These are phyloP conservation scores for Gynostemma pentaphyllum DNA, from an alignment of 306 rosid genomes.

Conservation along the genomic window DNA sequence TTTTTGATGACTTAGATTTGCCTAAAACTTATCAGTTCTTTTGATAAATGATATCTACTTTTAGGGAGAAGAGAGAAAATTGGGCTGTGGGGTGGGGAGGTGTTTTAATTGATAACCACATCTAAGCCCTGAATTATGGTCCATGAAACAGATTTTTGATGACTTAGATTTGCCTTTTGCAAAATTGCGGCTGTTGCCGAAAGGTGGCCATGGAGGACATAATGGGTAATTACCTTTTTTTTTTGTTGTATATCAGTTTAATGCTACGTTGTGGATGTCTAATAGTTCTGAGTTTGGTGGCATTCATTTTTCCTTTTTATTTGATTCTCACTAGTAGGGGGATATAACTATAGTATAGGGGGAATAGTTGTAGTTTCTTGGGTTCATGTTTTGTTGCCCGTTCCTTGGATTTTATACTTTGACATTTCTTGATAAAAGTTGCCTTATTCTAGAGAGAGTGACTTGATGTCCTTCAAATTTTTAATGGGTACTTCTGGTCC, in stretches of 20 bases:
- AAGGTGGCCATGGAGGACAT: constrained; percentile 99
- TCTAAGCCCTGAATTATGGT: constrained; percentile 5
- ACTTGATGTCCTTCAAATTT: background rate
- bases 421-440: background rate
- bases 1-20: too few species aligned
- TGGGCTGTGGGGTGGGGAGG: background rate
- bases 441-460: background rate
- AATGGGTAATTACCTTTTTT: constrained; percentile 50
- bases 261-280: background rate
- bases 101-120: background rate
- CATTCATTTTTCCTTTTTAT: background rate
- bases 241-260: constrained; percentile 5
- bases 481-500: background rate
- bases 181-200: constrained; percentile 73
- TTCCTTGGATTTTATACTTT: background rate
- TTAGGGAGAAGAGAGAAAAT: background rate
- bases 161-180: constrained; percentile 92
- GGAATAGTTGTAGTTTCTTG: background rate
- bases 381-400: background rate
- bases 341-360: too few species aligned
- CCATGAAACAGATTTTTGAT: constrained; percentile 55
- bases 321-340: background rate
- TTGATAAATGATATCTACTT: background rate
- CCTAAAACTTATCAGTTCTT: background rate
- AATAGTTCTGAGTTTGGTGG: background rate